phyloP scores from a whole-genome alignment of 2,329 filamentous ascomycete species.

The Trichocomaceae sp. region DNA sequence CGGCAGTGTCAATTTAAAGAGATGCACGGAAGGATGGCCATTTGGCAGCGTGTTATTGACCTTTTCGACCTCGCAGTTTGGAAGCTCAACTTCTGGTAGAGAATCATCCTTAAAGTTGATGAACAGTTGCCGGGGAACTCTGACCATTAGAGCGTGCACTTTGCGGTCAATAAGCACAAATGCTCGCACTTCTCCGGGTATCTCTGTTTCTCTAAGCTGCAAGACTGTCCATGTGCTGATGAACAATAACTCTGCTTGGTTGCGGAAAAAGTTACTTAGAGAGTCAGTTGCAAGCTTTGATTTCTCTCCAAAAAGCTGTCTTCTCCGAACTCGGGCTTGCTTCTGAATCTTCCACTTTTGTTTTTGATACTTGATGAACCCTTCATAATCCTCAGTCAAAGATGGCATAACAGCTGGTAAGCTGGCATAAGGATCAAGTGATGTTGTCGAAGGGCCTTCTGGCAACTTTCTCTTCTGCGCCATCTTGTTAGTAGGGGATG shows the following conservation, averaged over 20 bases:
- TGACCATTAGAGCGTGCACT: slow-evolving; percentile 79
- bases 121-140: slow-evolving; percentile 82
- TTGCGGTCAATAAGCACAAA: slow-evolving; percentile 92
- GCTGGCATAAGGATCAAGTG: slow-evolving; percentile 69
- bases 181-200: slow-evolving; percentile 76
- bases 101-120: slow-evolving; percentile 85
- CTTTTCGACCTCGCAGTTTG: slow-evolving; percentile 82
- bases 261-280: slow-evolving; percentile 71
- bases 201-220: slow-evolving; percentile 75
- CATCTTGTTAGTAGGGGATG: slow-evolving; percentile 49
- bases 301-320: slow-evolving; percentile 89
- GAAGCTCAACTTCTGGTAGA: slow-evolving; percentile 79
- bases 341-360: slow-evolving; percentile 98
- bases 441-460: slow-evolving; percentile 55
- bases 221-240: slow-evolving; percentile 93
- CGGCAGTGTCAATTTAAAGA: slow-evolving; percentile 87
- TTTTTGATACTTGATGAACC: slow-evolving; percentile 90
- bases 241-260: slow-evolving; percentile 84
- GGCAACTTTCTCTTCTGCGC: slow-evolving; percentile 67
- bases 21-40: slow-evolving; percentile 83
- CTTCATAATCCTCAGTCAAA: slow-evolving; percentile 77
- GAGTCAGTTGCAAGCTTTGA: slow-evolving; percentile 54
- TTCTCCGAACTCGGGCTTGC: slow-evolving; percentile 72
- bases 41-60: slow-evolving; percentile 91
- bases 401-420: slow-evolving; percentile 79